Evolutionary conservation across 768 basidiomycete species (phyloP).

Genomic region (Amyloporia xantha): DNA sequence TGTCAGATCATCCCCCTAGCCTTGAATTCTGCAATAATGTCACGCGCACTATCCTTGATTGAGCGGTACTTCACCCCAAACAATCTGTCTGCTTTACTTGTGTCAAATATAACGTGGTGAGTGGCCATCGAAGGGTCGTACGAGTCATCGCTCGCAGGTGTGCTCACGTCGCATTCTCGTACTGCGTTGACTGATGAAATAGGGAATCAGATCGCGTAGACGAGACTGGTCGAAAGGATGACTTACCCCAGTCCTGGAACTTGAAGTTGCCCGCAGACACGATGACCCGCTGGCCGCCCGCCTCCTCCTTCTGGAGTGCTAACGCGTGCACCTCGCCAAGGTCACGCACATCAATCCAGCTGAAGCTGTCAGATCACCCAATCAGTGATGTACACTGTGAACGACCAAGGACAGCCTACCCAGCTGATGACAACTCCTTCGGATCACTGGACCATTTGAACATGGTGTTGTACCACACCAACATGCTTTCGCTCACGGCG

Average conservation of each 20-base stretch:
- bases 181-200: slow-evolving; percentile 10
- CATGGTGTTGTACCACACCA: slow-evolving; percentile 15
- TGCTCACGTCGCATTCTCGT: slow-evolving; percentile 5
- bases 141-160: slow-evolving; percentile 9
- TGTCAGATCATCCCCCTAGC: slow-evolving; percentile 28
- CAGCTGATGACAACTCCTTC: neutral
- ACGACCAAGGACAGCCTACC: neutral
- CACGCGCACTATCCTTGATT: slow-evolving; percentile 34
- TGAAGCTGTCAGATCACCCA: neutral
- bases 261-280: slow-evolving; percentile 26
- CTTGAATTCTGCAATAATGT: slow-evolving; percentile 37
- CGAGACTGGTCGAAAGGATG: too few relatives aligned
- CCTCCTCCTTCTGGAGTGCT: slow-evolving; percentile 44
- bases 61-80: slow-evolving; percentile 37
- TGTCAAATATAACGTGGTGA: slow-evolving; percentile 21
- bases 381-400: neutral
- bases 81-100: slow-evolving; percentile 32
- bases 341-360: slow-evolving; percentile 44
- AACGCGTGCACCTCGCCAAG: slow-evolving; percentile 47
- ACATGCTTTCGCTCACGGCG: slow-evolving; percentile 29
- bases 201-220: neutral
- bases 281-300: slow-evolving; percentile 53
- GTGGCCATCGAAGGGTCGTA: slow-evolving; percentile 19
- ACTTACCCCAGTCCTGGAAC: slow-evolving; percentile 16
- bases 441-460: slow-evolving; percentile 8